These are phyloP conservation scores for Talaromyces borbonicus DNA, from an alignment of 495 filamentous ascomycete species.

Conservation along the genomic window DNA sequence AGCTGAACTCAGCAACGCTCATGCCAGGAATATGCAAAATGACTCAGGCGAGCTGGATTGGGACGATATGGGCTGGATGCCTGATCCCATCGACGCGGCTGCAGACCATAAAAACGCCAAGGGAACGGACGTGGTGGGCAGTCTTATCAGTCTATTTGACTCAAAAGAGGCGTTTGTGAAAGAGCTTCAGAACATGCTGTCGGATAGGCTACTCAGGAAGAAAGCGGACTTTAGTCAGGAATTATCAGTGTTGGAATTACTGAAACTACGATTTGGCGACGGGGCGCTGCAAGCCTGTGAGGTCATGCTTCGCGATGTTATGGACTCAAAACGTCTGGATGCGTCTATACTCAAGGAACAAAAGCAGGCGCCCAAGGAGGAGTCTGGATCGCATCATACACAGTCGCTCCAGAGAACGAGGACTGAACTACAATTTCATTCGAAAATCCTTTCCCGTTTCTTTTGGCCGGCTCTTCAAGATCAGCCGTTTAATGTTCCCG, in stretches of 20 bases:
- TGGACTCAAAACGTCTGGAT: slow-evolving; percentile 70
- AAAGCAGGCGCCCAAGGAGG: slow-evolving; percentile 18
- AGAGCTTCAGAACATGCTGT: slow-evolving; percentile 79
- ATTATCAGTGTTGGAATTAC: slow-evolving; percentile 67
- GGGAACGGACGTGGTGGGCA: slow-evolving; percentile 83
- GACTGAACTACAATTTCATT: slow-evolving; percentile 44
- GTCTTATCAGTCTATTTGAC: slow-evolving; percentile 77
- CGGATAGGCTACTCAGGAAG: slow-evolving; percentile 68
- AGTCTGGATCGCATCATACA: slow-evolving; percentile 8
- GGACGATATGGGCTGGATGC: slow-evolving; percentile 85
- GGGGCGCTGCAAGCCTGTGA: slow-evolving; percentile 78
- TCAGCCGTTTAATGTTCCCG: slow-evolving; percentile 64
- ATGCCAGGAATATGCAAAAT: slow-evolving; percentile 35
- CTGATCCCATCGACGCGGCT: slow-evolving; percentile 85
- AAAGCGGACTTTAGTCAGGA: slow-evolving; percentile 66
- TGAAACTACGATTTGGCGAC: slow-evolving; percentile 86
- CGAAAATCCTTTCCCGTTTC: slow-evolving; percentile 81
- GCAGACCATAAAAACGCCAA: slow-evolving; percentile 86
- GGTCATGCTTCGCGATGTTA: slow-evolving; percentile 94
- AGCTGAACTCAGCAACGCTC: slow-evolving; percentile 55
- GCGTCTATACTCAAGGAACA: slow-evolving; percentile 46
- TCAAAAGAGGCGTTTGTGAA: slow-evolving; percentile 84
- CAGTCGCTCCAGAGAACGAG: background rate
- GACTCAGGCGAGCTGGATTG: slow-evolving; percentile 68
- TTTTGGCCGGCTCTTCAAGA: slow-evolving; percentile 87